Evolutionary conservation across 2,329 filamentous ascomycete genomes (phyloP).

Genomic region (Scedosporium boydii): DNA sequence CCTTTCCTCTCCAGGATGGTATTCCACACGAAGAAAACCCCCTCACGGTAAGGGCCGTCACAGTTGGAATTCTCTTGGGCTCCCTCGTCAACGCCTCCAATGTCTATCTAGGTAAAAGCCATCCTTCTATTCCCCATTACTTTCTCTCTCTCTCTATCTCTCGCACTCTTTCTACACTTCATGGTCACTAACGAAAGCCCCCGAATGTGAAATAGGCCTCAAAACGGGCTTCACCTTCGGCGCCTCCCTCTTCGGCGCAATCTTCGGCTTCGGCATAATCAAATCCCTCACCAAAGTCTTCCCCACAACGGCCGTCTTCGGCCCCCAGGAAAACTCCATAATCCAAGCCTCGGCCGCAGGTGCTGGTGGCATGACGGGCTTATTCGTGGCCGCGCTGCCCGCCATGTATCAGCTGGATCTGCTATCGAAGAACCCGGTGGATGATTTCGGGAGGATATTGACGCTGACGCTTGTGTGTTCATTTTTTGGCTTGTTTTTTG

Average conservation of each 20-base stretch:
- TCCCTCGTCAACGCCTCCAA: constrained; percentile 55
- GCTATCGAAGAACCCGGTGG: constrained; percentile 35
- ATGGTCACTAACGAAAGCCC: background rate
- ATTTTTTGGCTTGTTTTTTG: constrained; percentile 56
- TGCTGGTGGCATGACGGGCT: constrained; percentile 45
- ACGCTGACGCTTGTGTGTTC: constrained; percentile 52
- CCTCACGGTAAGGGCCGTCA: constrained; percentile 44
- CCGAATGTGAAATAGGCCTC: constrained; percentile 22
- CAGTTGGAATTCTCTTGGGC: constrained; percentile 45
- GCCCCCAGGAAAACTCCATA: constrained; percentile 54
- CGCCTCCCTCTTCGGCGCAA: constrained; percentile 41
- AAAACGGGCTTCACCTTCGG: constrained; percentile 42
- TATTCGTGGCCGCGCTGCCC: constrained; percentile 51
- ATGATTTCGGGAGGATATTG: constrained; percentile 48
- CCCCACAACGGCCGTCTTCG: constrained; percentile 42
- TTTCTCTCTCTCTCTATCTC: no score
- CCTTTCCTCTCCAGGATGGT: constrained; percentile 30
- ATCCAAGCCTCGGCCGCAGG: constrained; percentile 50
- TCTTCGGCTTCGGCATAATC: constrained; percentile 50
- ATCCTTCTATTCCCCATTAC: no score
- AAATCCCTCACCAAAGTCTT: constrained; percentile 39
- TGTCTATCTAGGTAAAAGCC: constrained; percentile 51
- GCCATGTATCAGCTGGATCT: constrained; percentile 49
- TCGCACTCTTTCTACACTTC: no score
- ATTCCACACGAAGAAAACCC: constrained; percentile 34